These are phyloP conservation scores for Pleurotus eryngii DNA, from an alignment of 768 basidiomycete genomes.

Conservation along the genomic window DNA sequence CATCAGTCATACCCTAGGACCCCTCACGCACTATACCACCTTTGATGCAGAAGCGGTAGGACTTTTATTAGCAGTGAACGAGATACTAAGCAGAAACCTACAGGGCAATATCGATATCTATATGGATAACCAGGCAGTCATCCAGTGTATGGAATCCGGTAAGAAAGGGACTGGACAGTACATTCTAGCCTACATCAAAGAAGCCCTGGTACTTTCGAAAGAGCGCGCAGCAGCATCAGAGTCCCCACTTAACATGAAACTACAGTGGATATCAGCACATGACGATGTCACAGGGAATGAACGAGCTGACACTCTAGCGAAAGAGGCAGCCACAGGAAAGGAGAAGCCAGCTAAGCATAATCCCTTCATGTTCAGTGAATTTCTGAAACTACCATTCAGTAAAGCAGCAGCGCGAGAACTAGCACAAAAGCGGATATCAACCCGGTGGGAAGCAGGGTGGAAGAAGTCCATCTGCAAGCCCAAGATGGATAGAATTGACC, in stretches of 20 bases:
- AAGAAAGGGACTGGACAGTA: not conserved
- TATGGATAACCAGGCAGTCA: conserved; percentile 14
- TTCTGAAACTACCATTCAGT: too few species aligned
- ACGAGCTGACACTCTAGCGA: conserved; percentile 21
- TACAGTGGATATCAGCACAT: conserved; percentile 25
- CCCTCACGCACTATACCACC: conserved; percentile 13
- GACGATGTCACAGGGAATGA: conserved; percentile 15
- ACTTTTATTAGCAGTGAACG: conserved; percentile 11
- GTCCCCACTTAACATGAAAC: not conserved
- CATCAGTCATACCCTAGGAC: conserved; percentile 12
- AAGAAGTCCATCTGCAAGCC: not conserved
- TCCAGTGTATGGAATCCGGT: not conserved
- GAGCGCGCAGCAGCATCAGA: not conserved
- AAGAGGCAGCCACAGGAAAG: conserved; percentile 10
- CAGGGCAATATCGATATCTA: conserved; percentile 7
- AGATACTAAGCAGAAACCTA: conserved; percentile 4
- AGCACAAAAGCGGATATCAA: too few species aligned
- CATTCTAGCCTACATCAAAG: not conserved
- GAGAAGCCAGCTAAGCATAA: not conserved
- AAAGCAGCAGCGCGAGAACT: too few species aligned
- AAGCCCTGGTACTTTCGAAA: too few species aligned
- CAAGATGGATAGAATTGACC: not conserved
- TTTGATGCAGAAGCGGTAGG: conserved; percentile 21
- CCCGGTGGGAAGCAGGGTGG: not conserved
- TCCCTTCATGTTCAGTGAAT: not conserved